Conservation (phyloP, 1,139 yeast genomes). For the Geotrichum australiense region DNA sequence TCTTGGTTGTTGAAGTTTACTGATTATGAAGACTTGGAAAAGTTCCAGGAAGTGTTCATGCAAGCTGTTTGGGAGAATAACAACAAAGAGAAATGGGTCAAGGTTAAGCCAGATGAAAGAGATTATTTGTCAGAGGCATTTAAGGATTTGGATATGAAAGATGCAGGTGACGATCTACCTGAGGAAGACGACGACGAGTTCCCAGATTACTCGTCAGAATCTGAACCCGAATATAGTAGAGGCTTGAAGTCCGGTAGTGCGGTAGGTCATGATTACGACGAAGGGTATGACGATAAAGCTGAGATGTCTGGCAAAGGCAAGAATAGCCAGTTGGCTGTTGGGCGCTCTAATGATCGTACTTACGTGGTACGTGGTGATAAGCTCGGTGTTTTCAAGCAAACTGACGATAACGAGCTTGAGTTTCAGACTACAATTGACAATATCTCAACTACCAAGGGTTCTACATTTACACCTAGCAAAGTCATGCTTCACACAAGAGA, state of each 20-base stretch:
- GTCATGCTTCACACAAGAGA: constrained; percentile 76
- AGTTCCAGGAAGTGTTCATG: constrained; percentile 49
- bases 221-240: constrained; percentile 21
- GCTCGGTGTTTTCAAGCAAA: constrained; percentile 70
- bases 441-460: constrained; percentile 48
- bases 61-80: constrained; percentile 55
- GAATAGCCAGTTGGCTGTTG: constrained; percentile 64
- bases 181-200: constrained; percentile 23
- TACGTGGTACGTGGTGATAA: constrained; percentile 74
- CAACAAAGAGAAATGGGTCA: constrained; percentile 47
- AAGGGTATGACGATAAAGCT: constrained; percentile 33
- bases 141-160: constrained; percentile 34
- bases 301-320: constrained; percentile 33
- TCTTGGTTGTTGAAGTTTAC: constrained; percentile 62
- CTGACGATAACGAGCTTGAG: constrained; percentile 46
- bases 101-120: constrained; percentile 39
- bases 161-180: constrained; percentile 32
- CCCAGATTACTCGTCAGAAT: constrained; percentile 31
- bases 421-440: constrained; percentile 63
- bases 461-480: constrained; percentile 50
- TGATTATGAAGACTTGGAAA: constrained; percentile 37
- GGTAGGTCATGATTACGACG: constrained; percentile 29
- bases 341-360: constrained; percentile 61
- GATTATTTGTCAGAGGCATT: constrained; percentile 44
- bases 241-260: constrained; percentile 20